These are phyloP conservation scores for Dacryopinax spathularia DNA, from an alignment of 768 basidiomycete genomes.

Conservation along the genomic window DNA sequence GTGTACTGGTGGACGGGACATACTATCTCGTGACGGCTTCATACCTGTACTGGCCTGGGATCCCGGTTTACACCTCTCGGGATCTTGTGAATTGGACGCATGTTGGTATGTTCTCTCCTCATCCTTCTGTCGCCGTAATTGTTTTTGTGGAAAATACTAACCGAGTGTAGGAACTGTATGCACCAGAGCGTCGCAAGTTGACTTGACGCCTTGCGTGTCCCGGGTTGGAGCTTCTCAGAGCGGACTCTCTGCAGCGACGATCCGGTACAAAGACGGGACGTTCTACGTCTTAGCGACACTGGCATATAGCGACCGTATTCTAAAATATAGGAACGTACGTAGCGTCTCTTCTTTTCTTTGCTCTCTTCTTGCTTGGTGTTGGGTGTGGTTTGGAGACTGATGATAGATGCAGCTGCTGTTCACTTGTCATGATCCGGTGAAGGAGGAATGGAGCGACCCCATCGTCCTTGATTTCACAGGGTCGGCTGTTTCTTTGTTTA, in stretches of 20 bases:
- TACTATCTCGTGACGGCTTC: conserved; percentile 25
- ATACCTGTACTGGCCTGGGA: conserved; percentile 26
- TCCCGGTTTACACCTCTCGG: conserved; percentile 24
- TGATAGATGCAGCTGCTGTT: conserved; percentile 5
- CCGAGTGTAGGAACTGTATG: conserved; percentile 17
- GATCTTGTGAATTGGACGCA: conserved; percentile 24
- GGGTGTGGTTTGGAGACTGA: no score
- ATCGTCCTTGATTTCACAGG: conserved; percentile 23
- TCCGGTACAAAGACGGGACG: conserved; percentile 11
- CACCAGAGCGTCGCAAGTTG: conserved; percentile 11
- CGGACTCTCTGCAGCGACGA: conserved; percentile 15
- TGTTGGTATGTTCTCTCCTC: conserved; percentile 15
- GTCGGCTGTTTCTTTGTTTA: conserved; percentile 25
- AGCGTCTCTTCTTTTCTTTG: background rate
- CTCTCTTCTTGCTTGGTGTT: no score
- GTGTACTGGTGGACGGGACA: conserved; percentile 12
- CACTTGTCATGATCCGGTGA: conserved; percentile 10
- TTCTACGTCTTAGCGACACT: conserved; percentile 15
- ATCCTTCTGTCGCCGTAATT: no score
- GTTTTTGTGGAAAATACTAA: no score
- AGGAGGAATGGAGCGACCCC: conserved; percentile 21
- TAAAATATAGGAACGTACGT: conserved; percentile 14
- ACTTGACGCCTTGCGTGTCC: background rate
- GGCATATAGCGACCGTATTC: conserved; percentile 8
- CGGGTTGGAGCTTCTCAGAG: conserved; percentile 4